A percentile compares a stretch with the other conserved stretches of the same genome.
phyloP scores from a whole-genome alignment of 768 basidiomycete species.

The Lactarius tabidus region DNA sequence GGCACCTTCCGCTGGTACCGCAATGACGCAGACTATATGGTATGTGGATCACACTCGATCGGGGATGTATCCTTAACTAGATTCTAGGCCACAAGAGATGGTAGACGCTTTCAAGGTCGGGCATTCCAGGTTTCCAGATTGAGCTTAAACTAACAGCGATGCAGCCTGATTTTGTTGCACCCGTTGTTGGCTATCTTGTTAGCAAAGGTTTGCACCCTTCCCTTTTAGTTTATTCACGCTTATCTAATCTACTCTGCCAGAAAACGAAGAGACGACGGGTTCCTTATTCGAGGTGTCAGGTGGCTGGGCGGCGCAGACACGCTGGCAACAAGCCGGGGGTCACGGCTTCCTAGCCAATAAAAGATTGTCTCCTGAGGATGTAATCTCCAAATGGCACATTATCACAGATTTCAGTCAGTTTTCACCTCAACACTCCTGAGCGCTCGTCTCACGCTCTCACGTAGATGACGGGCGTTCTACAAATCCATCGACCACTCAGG shows the following conservation, averaged over 20 bases:
- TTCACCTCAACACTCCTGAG: not conserved
- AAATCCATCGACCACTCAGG: slow-evolving; percentile 67
- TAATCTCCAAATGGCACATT: slow-evolving; percentile 71
- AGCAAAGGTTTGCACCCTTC: slow-evolving; percentile 51
- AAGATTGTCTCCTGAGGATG: slow-evolving; percentile 73
- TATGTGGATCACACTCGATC: slow-evolving; percentile 29
- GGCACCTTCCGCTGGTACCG: slow-evolving; percentile 84
- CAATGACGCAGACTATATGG: slow-evolving; percentile 87
- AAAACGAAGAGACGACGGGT: slow-evolving; percentile 70
- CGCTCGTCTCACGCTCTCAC: slow-evolving; percentile 14
- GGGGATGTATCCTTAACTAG: not conserved
- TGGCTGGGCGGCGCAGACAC: slow-evolving; percentile 88
- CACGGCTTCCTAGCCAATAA: slow-evolving; percentile 80
- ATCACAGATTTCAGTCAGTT: slow-evolving; percentile 80
- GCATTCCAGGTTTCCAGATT: not conserved
- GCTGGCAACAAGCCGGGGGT: slow-evolving; percentile 91
- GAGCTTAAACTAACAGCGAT: slow-evolving; percentile 3
- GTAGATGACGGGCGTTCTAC: slow-evolving; percentile 79
- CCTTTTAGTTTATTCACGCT: not conserved
- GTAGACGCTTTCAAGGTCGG: slow-evolving; percentile 82
- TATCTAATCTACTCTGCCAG: slow-evolving; percentile 31
- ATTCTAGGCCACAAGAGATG: slow-evolving; percentile 69
- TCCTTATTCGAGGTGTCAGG: slow-evolving; percentile 81
- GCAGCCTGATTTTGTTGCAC: slow-evolving; percentile 88
- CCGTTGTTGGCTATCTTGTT: slow-evolving; percentile 85